Conservation (phyloP, 192 early-diverging fungal species). For the Gorgonomyces haynaldii region DNA sequence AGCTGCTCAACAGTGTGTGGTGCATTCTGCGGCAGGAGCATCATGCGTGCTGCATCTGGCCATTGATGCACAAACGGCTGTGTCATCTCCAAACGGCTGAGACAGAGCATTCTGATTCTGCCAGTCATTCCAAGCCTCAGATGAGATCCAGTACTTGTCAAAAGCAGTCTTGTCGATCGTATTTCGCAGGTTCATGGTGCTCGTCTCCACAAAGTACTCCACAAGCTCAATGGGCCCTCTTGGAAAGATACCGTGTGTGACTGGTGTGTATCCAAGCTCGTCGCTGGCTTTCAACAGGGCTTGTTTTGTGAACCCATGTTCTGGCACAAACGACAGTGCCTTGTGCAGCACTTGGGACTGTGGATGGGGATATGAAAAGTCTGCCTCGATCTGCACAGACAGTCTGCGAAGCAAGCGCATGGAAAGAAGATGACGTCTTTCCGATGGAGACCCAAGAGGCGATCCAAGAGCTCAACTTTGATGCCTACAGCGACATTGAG, state of each 20-base stretch:
- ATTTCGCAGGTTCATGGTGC: conserved; percentile 43
- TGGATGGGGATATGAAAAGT: too few species aligned
- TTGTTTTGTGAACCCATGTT: conserved; percentile 64
- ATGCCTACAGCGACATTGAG: conserved; percentile 33
- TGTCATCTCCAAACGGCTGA: conserved; percentile 56
- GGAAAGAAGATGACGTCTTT: too few species aligned
- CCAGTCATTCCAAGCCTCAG: conserved; percentile 28
- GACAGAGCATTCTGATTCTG: conserved; percentile 48
- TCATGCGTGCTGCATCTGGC: conserved; percentile 66
- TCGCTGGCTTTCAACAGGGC: conserved; percentile 52
- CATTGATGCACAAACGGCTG: conserved; percentile 59
- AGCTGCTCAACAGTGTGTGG: conserved; percentile 57
- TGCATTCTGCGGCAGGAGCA: conserved; percentile 72
- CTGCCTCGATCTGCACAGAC: too few species aligned
- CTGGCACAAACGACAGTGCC: conserved; percentile 54
- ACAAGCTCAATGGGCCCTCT: conserved; percentile 59
- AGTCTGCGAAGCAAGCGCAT: too few species aligned
- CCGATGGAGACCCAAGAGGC: too few species aligned
- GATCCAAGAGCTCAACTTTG: too few species aligned
- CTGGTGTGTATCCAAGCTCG: conserved; percentile 55
- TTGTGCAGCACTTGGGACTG: conserved; percentile 37
- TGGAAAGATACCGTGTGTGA: conserved; percentile 57
- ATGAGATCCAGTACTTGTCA: neutral
- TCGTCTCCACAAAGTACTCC: conserved; percentile 60
- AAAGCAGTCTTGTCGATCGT: conserved; percentile 40